Evolutionary conservation across 208 protist species (phyloP), one percentile per base, ranked within the genome.

Genomic region (Leishmania tropica): DNA sequence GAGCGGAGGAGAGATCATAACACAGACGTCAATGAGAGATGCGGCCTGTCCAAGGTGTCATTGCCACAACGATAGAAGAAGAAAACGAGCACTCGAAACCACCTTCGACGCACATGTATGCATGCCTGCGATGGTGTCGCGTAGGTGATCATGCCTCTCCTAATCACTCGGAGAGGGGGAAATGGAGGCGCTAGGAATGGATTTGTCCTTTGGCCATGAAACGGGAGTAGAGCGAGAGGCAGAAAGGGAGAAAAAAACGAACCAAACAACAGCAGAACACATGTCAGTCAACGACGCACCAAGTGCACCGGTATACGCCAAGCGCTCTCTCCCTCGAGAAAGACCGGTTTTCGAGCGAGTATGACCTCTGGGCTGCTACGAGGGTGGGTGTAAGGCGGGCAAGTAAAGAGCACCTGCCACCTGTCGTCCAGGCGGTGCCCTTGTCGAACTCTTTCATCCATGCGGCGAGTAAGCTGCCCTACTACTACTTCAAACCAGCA

Each of bases 401-500:
- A 31, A 2, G 62, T 35, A 15, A 40, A 11, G 24, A 45, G 24
- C 24, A 74, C 70, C 28, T 13, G n/a, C 45, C 28, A 28, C 45
- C 24, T 31, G 21, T 42, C 76, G 35, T 28, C 7, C 70, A 45
- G 51, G 45, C 24, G 24, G 42, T 54, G 70, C 10, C 70, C 28
- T 74, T 68, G 15, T 21, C 42, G 3, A 31, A 8, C 24, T 15
- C 10, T 40, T 51, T 54, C 21, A 54, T 42, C 40, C 53, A 80
- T 48, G 56, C 62, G 73, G 62, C 24, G 54, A 75, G 75, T 58
- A 74, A 75, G 37, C 17, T 10, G 67, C 35, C 31, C 19, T 15
- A 51, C 45, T 13, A n/a, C 19, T 54, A 45, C 28, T 51, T 28
- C 42, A 47, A 87, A 45, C 13, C 73, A 79, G 40, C 72, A 60